Evolutionary conservation across 108 stramenopile genomes (phyloP).

Genomic region (Hondaea fermentalgiana): DNA sequence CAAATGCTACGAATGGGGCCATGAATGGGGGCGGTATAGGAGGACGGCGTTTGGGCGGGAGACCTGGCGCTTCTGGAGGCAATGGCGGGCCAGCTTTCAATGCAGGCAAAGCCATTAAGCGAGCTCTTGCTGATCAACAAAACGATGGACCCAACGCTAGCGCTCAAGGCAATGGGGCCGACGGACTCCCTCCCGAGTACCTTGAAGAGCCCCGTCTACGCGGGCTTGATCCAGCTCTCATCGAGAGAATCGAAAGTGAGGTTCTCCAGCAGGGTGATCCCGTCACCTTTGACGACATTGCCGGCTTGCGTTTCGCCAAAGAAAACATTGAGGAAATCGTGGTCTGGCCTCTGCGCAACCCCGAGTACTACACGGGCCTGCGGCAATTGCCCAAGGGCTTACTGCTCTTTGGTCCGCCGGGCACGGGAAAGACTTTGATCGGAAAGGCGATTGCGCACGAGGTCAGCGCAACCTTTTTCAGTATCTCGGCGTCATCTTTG

Average conservation of each 20-base stretch:
- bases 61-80: background rate
- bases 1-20: background rate
- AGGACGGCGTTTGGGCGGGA: background rate
- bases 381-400: conserved; percentile 73
- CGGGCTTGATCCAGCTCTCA: conserved; percentile 35
- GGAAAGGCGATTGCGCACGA: conserved; percentile 97
- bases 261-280: conserved; percentile 63
- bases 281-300: conserved; percentile 79
- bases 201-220: conserved; percentile 3
- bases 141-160: background rate
- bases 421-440: conserved; percentile 94
- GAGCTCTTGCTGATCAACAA: background rate
- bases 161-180: background rate
- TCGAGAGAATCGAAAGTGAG: conserved; percentile 73
- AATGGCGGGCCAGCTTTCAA: background rate
- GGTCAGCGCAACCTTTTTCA: conserved; percentile 92
- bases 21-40: background rate
- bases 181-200: background rate
- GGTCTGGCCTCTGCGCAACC: conserved; percentile 78
- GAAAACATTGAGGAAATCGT: conserved; percentile 74
- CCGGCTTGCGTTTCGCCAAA: conserved; percentile 74
- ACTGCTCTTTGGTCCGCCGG: conserved; percentile 65
- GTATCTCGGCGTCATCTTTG: conserved; percentile 89
- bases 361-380: conserved; percentile 86
- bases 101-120: background rate